These are phyloP conservation scores for Syncephalastrum sp. DNA, from an alignment of 371 early-diverging fungal species.

Conservation along the genomic window DNA sequence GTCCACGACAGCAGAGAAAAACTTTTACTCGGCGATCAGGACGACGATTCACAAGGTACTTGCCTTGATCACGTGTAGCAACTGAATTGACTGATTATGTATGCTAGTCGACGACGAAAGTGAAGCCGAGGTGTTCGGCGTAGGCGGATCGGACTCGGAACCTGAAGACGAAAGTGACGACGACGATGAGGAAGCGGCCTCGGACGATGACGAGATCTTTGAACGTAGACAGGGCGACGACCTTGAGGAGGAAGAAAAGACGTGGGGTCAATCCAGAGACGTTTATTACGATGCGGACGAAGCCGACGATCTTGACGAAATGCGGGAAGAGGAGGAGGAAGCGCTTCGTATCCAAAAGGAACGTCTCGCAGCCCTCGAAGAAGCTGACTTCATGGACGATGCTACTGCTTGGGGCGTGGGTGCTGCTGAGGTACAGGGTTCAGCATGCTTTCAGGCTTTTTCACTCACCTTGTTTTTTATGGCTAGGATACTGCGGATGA, in stretches of 20 bases:
- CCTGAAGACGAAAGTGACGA: slow-evolving; percentile 45
- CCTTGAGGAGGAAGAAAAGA: slow-evolving; percentile 40
- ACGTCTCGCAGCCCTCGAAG: slow-evolving; percentile 74
- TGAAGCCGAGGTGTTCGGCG: slow-evolving; percentile 64
- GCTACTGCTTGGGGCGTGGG: slow-evolving; percentile 42
- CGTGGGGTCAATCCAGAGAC: slow-evolving; percentile 74
- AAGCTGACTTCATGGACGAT: slow-evolving; percentile 91
- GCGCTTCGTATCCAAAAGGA: slow-evolving; percentile 86
- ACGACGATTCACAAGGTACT: slow-evolving; percentile 36
- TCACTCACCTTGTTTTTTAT: background rate
- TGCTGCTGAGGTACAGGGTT: slow-evolving; percentile 16
- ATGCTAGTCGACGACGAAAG: slow-evolving; percentile 32
- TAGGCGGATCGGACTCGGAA: slow-evolving; percentile 52
- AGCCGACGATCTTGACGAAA: slow-evolving; percentile 70
- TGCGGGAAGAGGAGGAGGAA: slow-evolving; percentile 89
- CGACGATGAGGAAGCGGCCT: slow-evolving; percentile 34
- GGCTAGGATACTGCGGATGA: slow-evolving; percentile 32
- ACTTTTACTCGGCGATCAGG: slow-evolving; percentile 53
- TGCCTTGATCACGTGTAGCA: slow-evolving; percentile 5
- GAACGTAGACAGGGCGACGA: slow-evolving; percentile 45
- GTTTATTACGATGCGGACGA: slow-evolving; percentile 83
- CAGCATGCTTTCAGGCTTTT: background rate
- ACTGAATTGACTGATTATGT: background rate
- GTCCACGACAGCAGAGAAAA: slow-evolving; percentile 59
- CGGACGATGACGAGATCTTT: slow-evolving; percentile 27